Evolutionary conservation across 2,329 filamentous ascomycete genomes (phyloP).

Genomic region (Trichoderma sp.): DNA sequence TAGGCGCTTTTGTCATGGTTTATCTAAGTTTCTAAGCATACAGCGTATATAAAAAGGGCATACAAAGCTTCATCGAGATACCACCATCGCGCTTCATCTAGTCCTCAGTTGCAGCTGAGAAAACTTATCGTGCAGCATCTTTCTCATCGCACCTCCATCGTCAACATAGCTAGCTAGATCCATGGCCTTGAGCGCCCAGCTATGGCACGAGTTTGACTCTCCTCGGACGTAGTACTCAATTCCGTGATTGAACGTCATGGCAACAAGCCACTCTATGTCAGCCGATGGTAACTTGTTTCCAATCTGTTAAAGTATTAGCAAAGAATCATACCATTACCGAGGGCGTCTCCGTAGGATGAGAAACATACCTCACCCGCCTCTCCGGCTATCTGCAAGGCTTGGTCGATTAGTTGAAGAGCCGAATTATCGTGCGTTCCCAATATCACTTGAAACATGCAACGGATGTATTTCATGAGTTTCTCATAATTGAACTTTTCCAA

Average conservation of each 20-base stretch:
- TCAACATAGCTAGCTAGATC: slow-evolving; percentile 59
- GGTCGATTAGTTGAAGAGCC: slow-evolving; percentile 63
- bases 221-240: slow-evolving; percentile 64
- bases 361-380: slow-evolving; percentile 49
- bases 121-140: slow-evolving; percentile 48
- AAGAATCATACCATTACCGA: slow-evolving; percentile 18
- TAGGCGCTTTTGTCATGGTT: not conserved
- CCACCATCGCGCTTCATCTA: not conserved
- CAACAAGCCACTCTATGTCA: slow-evolving; percentile 77
- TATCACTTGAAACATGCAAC: slow-evolving; percentile 72
- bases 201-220: slow-evolving; percentile 56
- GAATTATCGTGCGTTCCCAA: slow-evolving; percentile 58
- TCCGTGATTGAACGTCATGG: slow-evolving; percentile 68
- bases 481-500: slow-evolving; percentile 56
- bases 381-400: slow-evolving; percentile 57
- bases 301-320: slow-evolving; percentile 33
- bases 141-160: slow-evolving; percentile 54
- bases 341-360: not conserved
- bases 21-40: not conserved
- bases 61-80: not conserved
- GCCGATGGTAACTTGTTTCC: slow-evolving; percentile 58
- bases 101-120: slow-evolving; percentile 40
- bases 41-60: not conserved
- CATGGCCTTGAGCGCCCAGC: slow-evolving; percentile 66
- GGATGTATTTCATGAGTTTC: slow-evolving; percentile 73